Evolutionary conservation across 768 basidiomycete genomes (phyloP), one percentile per base, ranked within the genome.

Genomic region (Paxillus involutus): DNA sequence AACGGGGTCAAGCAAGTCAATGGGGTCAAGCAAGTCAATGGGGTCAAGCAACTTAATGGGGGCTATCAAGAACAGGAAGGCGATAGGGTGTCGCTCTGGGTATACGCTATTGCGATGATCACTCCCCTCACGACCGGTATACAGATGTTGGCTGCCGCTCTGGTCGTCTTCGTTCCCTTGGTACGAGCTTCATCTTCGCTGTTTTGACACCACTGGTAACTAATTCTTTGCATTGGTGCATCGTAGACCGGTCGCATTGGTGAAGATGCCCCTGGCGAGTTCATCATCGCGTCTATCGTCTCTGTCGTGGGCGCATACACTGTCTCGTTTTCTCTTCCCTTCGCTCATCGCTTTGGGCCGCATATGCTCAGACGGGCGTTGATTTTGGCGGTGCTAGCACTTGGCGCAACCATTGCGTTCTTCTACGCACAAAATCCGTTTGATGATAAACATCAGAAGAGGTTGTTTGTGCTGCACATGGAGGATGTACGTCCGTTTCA

Each of bases 91-190:
- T 81, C 84, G 41, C 68, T 89, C 40, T 73, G 75, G 72, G 80
- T 80, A 2, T 94, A 94, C 63, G 80, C 77, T 0, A 44, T 91
- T 19, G 89, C 78, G 0, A 80, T 82, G 70, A 53, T 74, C 11
- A 64, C 81, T 41, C 84, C 84, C 8, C 66, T 90, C 24, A 63
- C 84, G 10, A 74, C 80, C 0, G 86, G 88, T 19, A 70, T 79
- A 0, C 77, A 89, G 60, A 63, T 90, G 33, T 64, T 84, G 37
- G 67, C 80, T 40, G 77, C 83, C 6, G 82, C 88, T 3, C 61
- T 91, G 41, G 90, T 95, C 43, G 88, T 98, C 19, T 97, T 98
- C 63, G 91, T 96, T 0, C 96, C 96, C 7, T 71, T 97, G 63
- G 89, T 89, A 57, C 48, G 81, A 2, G 35, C 11, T 35, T 35